Percentiles rank a stretch among this genome's conserved stretches.
Evolutionary conservation across 371 early-diverging fungal species (phyloP).

Genomic region (Mucor plumbeus): DNA sequence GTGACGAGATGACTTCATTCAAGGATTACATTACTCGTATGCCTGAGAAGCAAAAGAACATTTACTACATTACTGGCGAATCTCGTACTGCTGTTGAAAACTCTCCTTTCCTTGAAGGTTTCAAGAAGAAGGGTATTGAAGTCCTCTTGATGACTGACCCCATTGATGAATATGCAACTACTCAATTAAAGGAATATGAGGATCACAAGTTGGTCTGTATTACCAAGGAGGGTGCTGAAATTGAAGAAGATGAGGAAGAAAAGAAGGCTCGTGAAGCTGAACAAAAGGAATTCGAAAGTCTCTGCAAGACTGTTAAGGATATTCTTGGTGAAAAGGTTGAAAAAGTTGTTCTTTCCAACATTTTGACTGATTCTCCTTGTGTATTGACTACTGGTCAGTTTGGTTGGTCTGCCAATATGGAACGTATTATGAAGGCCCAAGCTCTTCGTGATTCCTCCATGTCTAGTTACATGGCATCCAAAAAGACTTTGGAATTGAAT

Average conservation of each 20-base stretch:
- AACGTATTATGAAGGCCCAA: conserved; percentile 99
- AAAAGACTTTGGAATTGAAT: conserved; percentile 98
- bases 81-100: conserved; percentile 92
- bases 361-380: conserved; percentile 94
- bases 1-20: conserved; percentile 63
- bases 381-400: conserved; percentile 97
- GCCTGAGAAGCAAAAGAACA: conserved; percentile 81
- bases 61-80: conserved; percentile 98
- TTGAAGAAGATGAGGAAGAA: conserved; percentile 96
- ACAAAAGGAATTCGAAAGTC: conserved; percentile 81
- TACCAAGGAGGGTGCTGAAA: conserved; percentile 98
- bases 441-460: conserved; percentile 95
- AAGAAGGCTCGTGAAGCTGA: conserved; percentile 90
- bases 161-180: conserved; percentile 95
- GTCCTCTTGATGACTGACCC: conserved; percentile 97
- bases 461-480: conserved; percentile 96
- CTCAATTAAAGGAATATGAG: conserved; percentile 97
- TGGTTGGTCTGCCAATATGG: conserved; percentile 99
- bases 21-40: conserved; percentile 82
- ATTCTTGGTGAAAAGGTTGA: conserved; percentile 96
- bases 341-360: conserved; percentile 95
- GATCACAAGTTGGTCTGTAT: conserved; percentile 97
- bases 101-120: conserved; percentile 97
- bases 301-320: conserved; percentile 86
- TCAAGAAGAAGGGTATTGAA: conserved; percentile 96